Conservation (phyloP, 495 filamentous ascomycete species). For the Penicillium cosmopolitanum region DNA sequence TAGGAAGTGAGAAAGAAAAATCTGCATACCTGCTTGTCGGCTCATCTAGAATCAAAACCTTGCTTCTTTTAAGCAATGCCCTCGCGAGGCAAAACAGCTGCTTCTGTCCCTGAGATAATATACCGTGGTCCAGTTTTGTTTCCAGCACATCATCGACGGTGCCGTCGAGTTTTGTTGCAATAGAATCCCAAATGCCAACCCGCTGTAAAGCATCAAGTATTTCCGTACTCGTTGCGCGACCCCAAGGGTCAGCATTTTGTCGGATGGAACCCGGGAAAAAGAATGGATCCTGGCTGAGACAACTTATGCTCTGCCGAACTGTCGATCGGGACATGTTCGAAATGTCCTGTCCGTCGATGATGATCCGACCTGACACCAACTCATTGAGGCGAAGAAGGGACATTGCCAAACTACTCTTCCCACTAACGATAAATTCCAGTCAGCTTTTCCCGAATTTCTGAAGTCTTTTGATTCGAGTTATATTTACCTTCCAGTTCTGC, state of each 20-base stretch:
- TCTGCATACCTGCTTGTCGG: slow-evolving; percentile 45
- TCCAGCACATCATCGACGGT: slow-evolving; percentile 54
- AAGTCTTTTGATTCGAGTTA: neutral
- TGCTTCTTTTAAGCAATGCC: slow-evolving; percentile 51
- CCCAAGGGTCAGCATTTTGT: slow-evolving; percentile 57
- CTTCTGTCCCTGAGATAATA: slow-evolving; percentile 58
- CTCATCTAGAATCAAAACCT: slow-evolving; percentile 49
- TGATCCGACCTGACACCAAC: slow-evolving; percentile 50
- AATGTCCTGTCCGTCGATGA: slow-evolving; percentile 59
- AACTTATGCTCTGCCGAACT: slow-evolving; percentile 55
- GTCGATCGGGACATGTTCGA: slow-evolving; percentile 48
- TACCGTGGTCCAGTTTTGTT: slow-evolving; percentile 26
- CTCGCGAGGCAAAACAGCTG: slow-evolving; percentile 63
- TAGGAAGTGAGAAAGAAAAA: neutral
- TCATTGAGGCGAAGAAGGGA: slow-evolving; percentile 60
- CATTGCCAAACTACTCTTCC: slow-evolving; percentile 63
- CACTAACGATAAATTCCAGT: slow-evolving; percentile 39
- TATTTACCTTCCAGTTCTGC: slow-evolving; percentile 35
- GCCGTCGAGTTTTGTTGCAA: slow-evolving; percentile 1
- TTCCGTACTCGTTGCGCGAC: slow-evolving; percentile 29
- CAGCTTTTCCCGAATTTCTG: neutral
- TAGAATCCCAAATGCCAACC: slow-evolving; percentile 32
- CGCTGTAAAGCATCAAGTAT: slow-evolving; percentile 45
- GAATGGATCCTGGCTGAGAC: slow-evolving; percentile 62
- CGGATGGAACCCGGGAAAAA: slow-evolving; percentile 59